A percentile compares a stretch with the other conserved stretches of the same genome.
phyloP scores from a whole-genome alignment of 768 basidiomycete genomes.

The Tulasnella sp. region DNA sequence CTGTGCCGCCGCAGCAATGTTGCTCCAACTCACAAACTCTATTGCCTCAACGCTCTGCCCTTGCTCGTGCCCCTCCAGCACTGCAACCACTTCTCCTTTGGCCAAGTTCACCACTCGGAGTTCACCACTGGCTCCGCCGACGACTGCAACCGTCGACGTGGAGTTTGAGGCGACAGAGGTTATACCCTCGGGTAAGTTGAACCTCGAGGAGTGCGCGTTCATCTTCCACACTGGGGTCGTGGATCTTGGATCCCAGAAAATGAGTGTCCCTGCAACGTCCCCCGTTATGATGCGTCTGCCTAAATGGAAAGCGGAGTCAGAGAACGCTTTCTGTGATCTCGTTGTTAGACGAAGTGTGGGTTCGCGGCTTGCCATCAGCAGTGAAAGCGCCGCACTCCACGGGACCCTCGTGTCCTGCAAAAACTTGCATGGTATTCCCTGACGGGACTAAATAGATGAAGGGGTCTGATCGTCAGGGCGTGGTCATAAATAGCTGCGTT shows the following conservation, averaged over 20 bases:
- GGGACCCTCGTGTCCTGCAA: conserved; percentile 78
- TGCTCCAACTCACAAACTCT: conserved; percentile 67
- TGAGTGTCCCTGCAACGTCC: conserved; percentile 67
- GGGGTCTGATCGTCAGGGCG: background rate
- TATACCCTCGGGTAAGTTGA: conserved; percentile 64
- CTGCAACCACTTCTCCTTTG: conserved; percentile 72
- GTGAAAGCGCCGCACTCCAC: conserved; percentile 86
- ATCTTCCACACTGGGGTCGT: conserved; percentile 73
- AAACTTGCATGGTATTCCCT: conserved; percentile 91
- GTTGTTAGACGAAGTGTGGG: background rate
- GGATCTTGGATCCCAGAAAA: conserved; percentile 86
- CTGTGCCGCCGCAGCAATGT: conserved; percentile 35
- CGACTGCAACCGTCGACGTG: conserved; percentile 79
- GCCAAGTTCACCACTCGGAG: conserved; percentile 78
- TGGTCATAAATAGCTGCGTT: background rate
- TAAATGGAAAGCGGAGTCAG: conserved; percentile 24
- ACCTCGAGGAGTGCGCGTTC: conserved; percentile 55
- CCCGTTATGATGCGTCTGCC: conserved; percentile 86
- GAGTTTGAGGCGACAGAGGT: conserved; percentile 79
- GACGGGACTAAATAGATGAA: conserved; percentile 61
- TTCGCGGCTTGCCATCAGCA: conserved; percentile 54
- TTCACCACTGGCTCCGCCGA: conserved; percentile 79
- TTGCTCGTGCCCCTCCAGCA: conserved; percentile 72
- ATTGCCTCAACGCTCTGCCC: conserved; percentile 84
- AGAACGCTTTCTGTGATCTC: background rate